phyloP scores from a whole-genome alignment of 225 moss, liverwort and hornwort genomes.

The Marchantia polymorpha region DNA sequence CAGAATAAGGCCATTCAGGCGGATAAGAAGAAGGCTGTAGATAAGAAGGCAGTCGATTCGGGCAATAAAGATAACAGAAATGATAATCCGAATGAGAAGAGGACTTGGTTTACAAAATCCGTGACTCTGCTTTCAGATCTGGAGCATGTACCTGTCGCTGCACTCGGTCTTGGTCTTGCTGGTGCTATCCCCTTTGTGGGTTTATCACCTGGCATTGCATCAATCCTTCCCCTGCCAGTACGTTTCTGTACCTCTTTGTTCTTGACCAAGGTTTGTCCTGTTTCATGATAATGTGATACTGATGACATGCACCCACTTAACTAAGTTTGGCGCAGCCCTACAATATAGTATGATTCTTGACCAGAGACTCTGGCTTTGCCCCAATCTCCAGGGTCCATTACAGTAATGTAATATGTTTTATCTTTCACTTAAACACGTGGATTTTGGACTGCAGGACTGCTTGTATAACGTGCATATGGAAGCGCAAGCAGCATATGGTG shows the following conservation, averaged over 20 bases:
- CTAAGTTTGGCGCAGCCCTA: background rate
- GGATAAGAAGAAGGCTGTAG: background rate
- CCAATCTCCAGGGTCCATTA: background rate
- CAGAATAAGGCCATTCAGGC: background rate
- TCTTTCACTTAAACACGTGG: background rate
- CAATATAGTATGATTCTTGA: background rate
- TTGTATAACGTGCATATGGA: slow-evolving; percentile 51
- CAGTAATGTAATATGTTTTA: slow-evolving; percentile 6
- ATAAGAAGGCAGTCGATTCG: background rate
- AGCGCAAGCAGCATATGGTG: slow-evolving; percentile 90
- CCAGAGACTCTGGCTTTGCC: background rate
- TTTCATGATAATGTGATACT: background rate
- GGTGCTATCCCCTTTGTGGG: slow-evolving; percentile 88
- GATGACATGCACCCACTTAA: background rate
- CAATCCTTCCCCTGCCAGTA: slow-evolving; percentile 80
- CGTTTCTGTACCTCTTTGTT: slow-evolving; percentile 6
- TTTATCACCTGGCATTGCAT: slow-evolving; percentile 73
- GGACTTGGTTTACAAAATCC: slow-evolving; percentile 22
- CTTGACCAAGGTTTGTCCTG: background rate
- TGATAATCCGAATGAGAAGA: slow-evolving; percentile 8
- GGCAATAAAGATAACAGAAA: background rate
- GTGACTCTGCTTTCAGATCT: slow-evolving; percentile 39
- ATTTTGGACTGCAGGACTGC: slow-evolving; percentile 50
- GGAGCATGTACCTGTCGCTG: slow-evolving; percentile 68
- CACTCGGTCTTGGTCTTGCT: slow-evolving; percentile 67